Evolutionary conservation across 768 basidiomycete genomes (phyloP), one percentile per base, ranked within the genome.

Genomic region (Tricholoma flavovirens): DNA sequence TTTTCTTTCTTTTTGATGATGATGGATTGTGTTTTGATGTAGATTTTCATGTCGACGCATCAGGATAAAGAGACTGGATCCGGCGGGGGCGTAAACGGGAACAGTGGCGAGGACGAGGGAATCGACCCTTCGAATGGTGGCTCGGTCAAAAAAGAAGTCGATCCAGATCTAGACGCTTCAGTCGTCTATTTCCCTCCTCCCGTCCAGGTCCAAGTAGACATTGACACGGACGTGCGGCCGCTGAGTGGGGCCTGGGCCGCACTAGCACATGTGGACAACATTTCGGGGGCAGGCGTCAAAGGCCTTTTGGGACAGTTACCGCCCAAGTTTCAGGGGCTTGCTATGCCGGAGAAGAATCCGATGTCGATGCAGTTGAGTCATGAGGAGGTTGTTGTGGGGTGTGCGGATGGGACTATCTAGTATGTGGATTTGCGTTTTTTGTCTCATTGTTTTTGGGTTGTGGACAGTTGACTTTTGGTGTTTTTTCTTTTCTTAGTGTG

Each of bases 321-420:
- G 1, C 63, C 64, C 32, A 90, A 87, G 66, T 93, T 92, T 62
- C 67, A 76, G 17, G 91, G 91, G 2, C 77, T 96, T 42, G 88
- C 90, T 29, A 88, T 83, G 21, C 91, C 93, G 1, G 93, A 89
- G 71, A 91, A 93, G 80, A 93, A 95, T 63, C 93, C 93, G 7
- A 93, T 93, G 93, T 89, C 88, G 59, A 89, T 96, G 86, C 90
- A 91, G 60, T 69, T 95, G 63, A 92, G 88, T 62, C 88, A 93
- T 61, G 92, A 94, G 65, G 90, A 93, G 66, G 87, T 94, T 1
- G 91, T 93, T 15, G 89, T 94, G 26, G 91, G 91, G 0, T 93
- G 91, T 75, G 90, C 90, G 24, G 91, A 93, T 69, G 91, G 91
- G 12, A 91, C 89, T 3, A 93, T 93, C 62, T 93, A 93, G 90